A percentile compares a stretch with the other conserved stretches of the same genome.
These are phyloP conservation scores for Omphalea diandra DNA, from an alignment of 441 rosid species.

Conservation along the genomic window DNA sequence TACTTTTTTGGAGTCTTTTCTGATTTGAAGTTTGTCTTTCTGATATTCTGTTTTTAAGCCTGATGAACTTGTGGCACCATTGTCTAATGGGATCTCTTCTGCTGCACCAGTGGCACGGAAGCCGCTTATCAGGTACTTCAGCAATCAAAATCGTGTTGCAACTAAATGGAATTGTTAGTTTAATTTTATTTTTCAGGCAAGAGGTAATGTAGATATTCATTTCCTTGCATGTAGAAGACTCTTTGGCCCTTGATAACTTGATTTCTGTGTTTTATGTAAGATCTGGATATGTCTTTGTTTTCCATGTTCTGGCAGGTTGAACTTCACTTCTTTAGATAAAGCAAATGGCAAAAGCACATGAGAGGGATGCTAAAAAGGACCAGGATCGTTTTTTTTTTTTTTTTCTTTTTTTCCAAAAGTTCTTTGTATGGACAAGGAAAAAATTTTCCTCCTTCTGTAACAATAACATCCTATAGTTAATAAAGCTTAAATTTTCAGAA, in stretches of 20 bases:
- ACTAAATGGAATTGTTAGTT: neutral
- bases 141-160: neutral
- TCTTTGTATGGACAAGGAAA: neutral
- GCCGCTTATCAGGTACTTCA: slow-evolving; percentile 70
- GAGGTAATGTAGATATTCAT: neutral
- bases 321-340: slow-evolving; percentile 73
- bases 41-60: slow-evolving; percentile 39
- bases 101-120: slow-evolving; percentile 45
- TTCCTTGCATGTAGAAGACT: no score
- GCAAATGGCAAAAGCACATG: slow-evolving; percentile 49
- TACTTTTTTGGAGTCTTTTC: neutral
- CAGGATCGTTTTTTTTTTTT: neutral
- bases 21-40: neutral
- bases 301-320: slow-evolving; percentile 57
- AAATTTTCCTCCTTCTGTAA: neutral
- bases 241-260: no score
- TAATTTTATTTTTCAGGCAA: neutral
- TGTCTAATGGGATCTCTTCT: slow-evolving; percentile 29
- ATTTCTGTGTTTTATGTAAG: neutral
- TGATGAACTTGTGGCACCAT: slow-evolving; percentile 49
- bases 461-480: neutral
- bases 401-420: no score
- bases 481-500: slow-evolving; percentile 1
- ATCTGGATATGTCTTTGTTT: neutral
- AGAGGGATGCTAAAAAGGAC: slow-evolving; percentile 1